Base-by-base conservation (phyloP, 2,329 filamentous ascomycete species). In the Ceratocystis ficicola region DNA sequence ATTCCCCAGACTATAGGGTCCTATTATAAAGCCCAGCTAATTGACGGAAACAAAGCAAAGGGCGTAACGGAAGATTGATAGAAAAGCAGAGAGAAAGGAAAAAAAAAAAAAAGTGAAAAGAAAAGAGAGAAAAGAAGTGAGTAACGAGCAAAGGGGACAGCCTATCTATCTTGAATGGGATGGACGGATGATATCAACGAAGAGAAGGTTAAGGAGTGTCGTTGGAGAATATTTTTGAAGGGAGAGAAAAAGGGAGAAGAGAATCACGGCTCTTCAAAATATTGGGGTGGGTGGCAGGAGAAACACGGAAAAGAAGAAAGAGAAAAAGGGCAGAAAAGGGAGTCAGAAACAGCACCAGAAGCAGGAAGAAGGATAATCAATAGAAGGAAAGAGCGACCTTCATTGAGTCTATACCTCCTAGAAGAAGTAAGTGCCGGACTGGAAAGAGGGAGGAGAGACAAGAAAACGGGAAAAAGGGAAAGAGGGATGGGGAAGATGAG, bases 201-300 rank as follows among this genome's bases (percentile, higher is more conserved):
- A 59, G 28, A 59, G 28, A 52, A 25, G 48, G 20, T 41, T 52
- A 52, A 52, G 17, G 48, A n/a, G 55, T 59, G 55, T 59, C 55
- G 55, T 59, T 59, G 55, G 28, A 59, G 55, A 4, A 59, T n/a
- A 30, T 36, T n/a, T 2, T 32, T 59, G n/a, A 30, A 59, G 17
- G 25, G 55, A 59, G 25, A 59, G 28, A 36, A 12, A 59, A 59
- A 59, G 55, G 55, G 55, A 59, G 55, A 59, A 59, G 55, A 59
- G 12, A 32, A 59, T 59, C 28, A 36, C 55, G 55, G 55, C 55
- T 59, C 55, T 59, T 59, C 25, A 15, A 25, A 41, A 41, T 59
- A n/a, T 59, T 36, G 55, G 28, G 52, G 52, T 32, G 52, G 52
- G 55, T 32, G 28, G 55, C 28, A 59, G 55, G 12, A 59, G 28